phyloP scores from a whole-genome alignment of 345 rosid species.

The Bruguiera gymnorhiza region DNA sequence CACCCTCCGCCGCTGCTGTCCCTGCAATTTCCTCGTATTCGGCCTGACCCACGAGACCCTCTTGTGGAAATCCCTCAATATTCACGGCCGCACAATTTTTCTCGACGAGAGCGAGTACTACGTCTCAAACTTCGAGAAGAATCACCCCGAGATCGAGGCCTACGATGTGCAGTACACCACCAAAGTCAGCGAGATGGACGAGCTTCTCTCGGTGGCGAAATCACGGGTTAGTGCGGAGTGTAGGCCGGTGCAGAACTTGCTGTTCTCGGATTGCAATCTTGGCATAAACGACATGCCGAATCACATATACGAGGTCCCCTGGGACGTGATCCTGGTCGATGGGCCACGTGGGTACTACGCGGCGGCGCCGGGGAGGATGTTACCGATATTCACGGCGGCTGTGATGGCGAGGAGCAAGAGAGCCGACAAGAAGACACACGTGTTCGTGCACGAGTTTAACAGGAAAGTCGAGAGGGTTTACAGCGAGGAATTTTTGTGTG shows the following conservation, averaged over 20 bases:
- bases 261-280: slow-evolving; percentile 79
- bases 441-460: slow-evolving; percentile 70
- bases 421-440: slow-evolving; percentile 48
- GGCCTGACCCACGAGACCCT: slow-evolving; percentile 84
- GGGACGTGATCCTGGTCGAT: slow-evolving; percentile 82
- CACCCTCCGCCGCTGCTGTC: slow-evolving; percentile 42
- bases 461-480: slow-evolving; percentile 67
- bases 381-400: slow-evolving; percentile 74
- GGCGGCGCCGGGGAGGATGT: slow-evolving; percentile 78
- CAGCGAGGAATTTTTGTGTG: slow-evolving; percentile 70
- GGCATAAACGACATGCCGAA: slow-evolving; percentile 84
- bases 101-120: slow-evolving; percentile 73
- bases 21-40: slow-evolving; percentile 68
- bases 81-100: slow-evolving; percentile 67
- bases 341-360: slow-evolving; percentile 69
- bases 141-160: slow-evolving; percentile 60
- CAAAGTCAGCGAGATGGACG: slow-evolving; percentile 50
- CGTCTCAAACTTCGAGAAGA: slow-evolving; percentile 60
- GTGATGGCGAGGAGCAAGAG: slow-evolving; percentile 70
- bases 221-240: slow-evolving; percentile 48
- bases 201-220: slow-evolving; percentile 38
- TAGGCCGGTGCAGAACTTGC: slow-evolving; percentile 78
- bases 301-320: slow-evolving; percentile 66
- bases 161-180: slow-evolving; percentile 78
- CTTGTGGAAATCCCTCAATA: slow-evolving; percentile 74